These are phyloP conservation scores for Chytriomyces sp. DNA, from an alignment of 192 early-diverging fungal species.

Conservation along the genomic window DNA sequence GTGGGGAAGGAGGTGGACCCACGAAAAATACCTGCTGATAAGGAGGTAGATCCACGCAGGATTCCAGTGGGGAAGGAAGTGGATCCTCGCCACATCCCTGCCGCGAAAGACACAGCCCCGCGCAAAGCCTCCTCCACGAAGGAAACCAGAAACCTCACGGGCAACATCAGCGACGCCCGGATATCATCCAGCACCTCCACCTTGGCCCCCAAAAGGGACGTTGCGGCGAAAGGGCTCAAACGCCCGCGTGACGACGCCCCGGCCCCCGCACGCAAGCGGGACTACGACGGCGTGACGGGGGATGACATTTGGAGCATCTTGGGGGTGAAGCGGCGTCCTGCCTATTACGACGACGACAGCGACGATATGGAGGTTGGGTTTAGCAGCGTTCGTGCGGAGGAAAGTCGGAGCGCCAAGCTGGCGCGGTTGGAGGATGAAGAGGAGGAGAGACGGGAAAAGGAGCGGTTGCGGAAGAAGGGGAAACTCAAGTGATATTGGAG, in stretches of 20 bases:
- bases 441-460: slow-evolving; percentile 25
- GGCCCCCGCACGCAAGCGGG: background rate
- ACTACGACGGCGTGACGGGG: background rate
- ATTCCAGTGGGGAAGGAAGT: background rate
- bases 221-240: background rate
- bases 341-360: slow-evolving; percentile 5
- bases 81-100: background rate
- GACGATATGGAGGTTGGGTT: slow-evolving; percentile 38
- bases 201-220: background rate
- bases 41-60: background rate
- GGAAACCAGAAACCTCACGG: no score
- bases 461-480: slow-evolving; percentile 20
- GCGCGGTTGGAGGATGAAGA: slow-evolving; percentile 30
- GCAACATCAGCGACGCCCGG: no score
- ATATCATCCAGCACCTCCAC: no score
- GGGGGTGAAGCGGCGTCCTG: slow-evolving; percentile 5
- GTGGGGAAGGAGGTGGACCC: background rate
- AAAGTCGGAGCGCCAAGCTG: slow-evolving; percentile 16
- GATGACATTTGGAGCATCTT: slow-evolving; percentile 16
- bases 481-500: no score
- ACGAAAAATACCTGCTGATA: background rate
- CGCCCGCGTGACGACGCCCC: background rate
- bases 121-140: no score
- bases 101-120: no score
- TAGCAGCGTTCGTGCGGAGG: slow-evolving; percentile 3